A percentile compares a stretch with the other conserved stretches of the same genome.
phyloP scores from a whole-genome alignment of 2,329 filamentous ascomycete species.

The Monosporascus sp. region DNA sequence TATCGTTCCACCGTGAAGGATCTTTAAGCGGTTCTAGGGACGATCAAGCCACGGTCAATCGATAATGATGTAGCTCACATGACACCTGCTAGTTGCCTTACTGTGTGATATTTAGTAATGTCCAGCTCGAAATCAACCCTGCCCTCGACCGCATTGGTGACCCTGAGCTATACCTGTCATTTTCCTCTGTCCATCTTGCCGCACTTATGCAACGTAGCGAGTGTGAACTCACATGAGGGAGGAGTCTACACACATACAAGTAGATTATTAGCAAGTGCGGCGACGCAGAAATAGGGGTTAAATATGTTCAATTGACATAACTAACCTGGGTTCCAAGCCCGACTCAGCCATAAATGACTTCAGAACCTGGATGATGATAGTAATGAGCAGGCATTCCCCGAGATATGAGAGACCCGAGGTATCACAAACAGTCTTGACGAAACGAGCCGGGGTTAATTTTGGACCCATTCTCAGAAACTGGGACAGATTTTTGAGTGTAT shows the following conservation, averaged over 20 bases:
- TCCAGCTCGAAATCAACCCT: conserved; percentile 71
- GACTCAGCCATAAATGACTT: conserved; percentile 82
- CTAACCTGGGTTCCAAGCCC: conserved; percentile 80
- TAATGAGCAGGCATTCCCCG: not conserved
- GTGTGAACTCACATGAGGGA: conserved; percentile 32
- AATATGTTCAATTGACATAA: conserved; percentile 1
- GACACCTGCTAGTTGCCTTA: conserved; percentile 30
- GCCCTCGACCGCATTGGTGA: conserved; percentile 60
- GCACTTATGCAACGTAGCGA: not conserved
- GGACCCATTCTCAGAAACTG: conserved; percentile 13
- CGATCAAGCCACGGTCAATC: conserved; percentile 1
- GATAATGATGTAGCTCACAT: not conserved
- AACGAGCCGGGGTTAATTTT: conserved; percentile 50
- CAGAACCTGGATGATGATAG: conserved; percentile 55
- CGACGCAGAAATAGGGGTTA: too few species aligned
- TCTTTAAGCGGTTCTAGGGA: conserved; percentile 66
- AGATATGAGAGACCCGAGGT: not conserved
- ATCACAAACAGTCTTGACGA: conserved; percentile 58
- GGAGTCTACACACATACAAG: conserved; percentile 25
- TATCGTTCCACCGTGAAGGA: conserved; percentile 73
- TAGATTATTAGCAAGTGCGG: too few species aligned
- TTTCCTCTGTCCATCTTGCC: not conserved
- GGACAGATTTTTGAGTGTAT: not conserved
- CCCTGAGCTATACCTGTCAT: conserved; percentile 49
- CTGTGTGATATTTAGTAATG: conserved; percentile 70